These are phyloP conservation scores for Craspedostauros australis DNA, from an alignment of 108 stramenopile species.

Conservation along the genomic window DNA sequence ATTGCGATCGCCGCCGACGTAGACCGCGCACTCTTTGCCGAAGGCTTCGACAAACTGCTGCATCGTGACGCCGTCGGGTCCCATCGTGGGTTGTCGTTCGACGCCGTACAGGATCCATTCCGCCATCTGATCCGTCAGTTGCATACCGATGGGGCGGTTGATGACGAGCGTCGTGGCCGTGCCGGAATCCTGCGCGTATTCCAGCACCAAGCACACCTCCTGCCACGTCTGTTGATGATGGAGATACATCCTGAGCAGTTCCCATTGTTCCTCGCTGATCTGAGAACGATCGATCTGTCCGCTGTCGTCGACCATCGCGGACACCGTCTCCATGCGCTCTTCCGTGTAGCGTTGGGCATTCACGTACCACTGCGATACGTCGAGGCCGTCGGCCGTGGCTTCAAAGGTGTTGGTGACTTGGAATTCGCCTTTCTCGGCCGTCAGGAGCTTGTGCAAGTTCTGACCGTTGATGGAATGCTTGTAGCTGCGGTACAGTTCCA, in stretches of 20 bases:
- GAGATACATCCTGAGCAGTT: slow-evolving; percentile 56
- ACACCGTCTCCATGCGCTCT: slow-evolving; percentile 44
- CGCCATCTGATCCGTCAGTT: slow-evolving; percentile 59
- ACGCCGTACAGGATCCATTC: slow-evolving; percentile 53
- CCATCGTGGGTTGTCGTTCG: slow-evolving; percentile 13
- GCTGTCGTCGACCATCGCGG: slow-evolving; percentile 24
- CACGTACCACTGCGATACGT: slow-evolving; percentile 63
- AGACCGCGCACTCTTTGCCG: slow-evolving; percentile 57
- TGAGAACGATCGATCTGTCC: slow-evolving; percentile 55
- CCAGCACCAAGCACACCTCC: slow-evolving; percentile 68
- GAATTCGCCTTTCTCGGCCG: too few relatives aligned
- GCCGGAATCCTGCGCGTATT: slow-evolving; percentile 29
- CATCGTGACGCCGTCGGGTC: slow-evolving; percentile 40
- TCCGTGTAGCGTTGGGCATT: slow-evolving; percentile 43
- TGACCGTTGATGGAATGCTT: slow-evolving; percentile 41
- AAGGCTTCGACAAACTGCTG: too few relatives aligned
- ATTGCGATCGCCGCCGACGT: slow-evolving; percentile 72
- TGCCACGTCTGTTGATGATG: slow-evolving; percentile 79
- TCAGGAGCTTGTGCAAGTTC: slow-evolving; percentile 32
- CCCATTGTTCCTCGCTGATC: slow-evolving; percentile 31
- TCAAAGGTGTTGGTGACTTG: too few relatives aligned
- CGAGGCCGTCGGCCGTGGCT: too few relatives aligned
- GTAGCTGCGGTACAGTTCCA: slow-evolving; percentile 57
- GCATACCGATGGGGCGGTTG: slow-evolving; percentile 79
- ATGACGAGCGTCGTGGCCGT: slow-evolving; percentile 47